Conservation (phyloP, 208 protist genomes). For the Leishmania guyanensis region DNA sequence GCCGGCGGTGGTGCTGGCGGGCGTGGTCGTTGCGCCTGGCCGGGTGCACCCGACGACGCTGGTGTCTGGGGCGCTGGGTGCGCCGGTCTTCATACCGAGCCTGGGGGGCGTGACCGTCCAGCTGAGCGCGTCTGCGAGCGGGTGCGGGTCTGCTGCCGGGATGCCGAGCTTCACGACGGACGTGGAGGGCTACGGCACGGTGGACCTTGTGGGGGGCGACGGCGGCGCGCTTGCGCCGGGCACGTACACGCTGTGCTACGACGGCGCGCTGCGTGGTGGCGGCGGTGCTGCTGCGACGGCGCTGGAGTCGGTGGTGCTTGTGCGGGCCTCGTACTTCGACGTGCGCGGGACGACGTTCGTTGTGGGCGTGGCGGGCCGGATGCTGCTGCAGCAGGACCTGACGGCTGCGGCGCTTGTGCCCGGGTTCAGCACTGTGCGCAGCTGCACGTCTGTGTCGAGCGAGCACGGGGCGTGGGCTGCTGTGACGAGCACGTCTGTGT, state of each 20-base stretch:
- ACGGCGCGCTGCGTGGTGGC: constrained; percentile 1
- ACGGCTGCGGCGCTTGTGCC: constrained; percentile 28
- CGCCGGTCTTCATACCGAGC: constrained; percentile 52
- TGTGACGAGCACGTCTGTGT: constrained; percentile 32
- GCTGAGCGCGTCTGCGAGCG: constrained; percentile 33
- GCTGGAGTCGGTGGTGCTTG: constrained; percentile 43
- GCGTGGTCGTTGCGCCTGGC: constrained; percentile 37
- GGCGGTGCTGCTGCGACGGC: not conserved
- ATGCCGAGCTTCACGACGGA: constrained; percentile 58
- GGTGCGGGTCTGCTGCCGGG: constrained; percentile 24
- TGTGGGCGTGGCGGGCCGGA: constrained; percentile 41
- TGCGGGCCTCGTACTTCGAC: constrained; percentile 47
- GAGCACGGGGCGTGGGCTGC: constrained; percentile 49
- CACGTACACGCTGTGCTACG: constrained; percentile 61
- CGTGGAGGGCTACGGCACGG: constrained; percentile 40
- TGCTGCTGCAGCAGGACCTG: constrained; percentile 59
- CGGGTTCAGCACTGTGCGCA: constrained; percentile 53
- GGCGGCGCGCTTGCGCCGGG: constrained; percentile 36
- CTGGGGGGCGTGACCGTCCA: constrained; percentile 42
- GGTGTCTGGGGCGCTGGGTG: constrained; percentile 36
- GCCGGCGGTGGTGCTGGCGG: not conserved
- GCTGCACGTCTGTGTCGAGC: constrained; percentile 34
- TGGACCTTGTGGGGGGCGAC: constrained; percentile 36
- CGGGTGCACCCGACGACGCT: constrained; percentile 54
- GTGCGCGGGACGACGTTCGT: constrained; percentile 51